phyloP scores from a whole-genome alignment of 371 early-diverging fungal species.

The Apophysomyces ossiformis region DNA sequence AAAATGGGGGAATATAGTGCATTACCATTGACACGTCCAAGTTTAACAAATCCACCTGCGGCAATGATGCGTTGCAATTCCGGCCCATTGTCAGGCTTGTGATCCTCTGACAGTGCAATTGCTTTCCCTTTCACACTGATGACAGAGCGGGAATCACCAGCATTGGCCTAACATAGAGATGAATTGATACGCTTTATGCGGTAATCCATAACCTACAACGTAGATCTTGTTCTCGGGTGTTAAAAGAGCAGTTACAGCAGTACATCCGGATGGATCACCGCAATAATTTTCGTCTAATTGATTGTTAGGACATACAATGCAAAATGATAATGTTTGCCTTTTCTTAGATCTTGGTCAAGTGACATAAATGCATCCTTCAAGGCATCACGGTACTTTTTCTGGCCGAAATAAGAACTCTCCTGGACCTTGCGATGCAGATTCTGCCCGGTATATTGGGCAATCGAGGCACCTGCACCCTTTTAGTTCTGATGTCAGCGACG shows the following conservation, averaged over 20 bases:
- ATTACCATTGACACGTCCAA: conserved; percentile 94
- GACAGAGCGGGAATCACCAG: conserved; percentile 95
- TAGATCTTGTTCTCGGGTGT: conserved; percentile 43
- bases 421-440: conserved; percentile 77
- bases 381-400: conserved; percentile 73
- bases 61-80: conserved; percentile 85
- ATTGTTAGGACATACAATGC: neutral
- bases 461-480: conserved; percentile 59
- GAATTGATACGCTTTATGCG: too few relatives aligned
- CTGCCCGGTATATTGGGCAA: conserved; percentile 89
- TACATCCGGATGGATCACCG: conserved; percentile 92
- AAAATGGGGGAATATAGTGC: neutral
- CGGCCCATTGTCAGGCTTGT: conserved; percentile 86
- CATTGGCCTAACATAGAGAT: conserved; percentile 71
- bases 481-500: neutral
- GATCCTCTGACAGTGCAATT: conserved; percentile 84
- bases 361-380: conserved; percentile 83
- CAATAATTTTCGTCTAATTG: conserved; percentile 67
- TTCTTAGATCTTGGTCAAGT: conserved; percentile 79
- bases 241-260: conserved; percentile 75
- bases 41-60: conserved; percentile 97
- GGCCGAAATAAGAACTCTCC: conserved; percentile 63
- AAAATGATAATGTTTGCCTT: conserved; percentile 51
- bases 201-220: conserved; percentile 28
- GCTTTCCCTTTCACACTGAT: conserved; percentile 79